Evolutionary conservation across 371 early-diverging fungal species (phyloP).

Genomic region (Lichtheimia corymbifera): DNA sequence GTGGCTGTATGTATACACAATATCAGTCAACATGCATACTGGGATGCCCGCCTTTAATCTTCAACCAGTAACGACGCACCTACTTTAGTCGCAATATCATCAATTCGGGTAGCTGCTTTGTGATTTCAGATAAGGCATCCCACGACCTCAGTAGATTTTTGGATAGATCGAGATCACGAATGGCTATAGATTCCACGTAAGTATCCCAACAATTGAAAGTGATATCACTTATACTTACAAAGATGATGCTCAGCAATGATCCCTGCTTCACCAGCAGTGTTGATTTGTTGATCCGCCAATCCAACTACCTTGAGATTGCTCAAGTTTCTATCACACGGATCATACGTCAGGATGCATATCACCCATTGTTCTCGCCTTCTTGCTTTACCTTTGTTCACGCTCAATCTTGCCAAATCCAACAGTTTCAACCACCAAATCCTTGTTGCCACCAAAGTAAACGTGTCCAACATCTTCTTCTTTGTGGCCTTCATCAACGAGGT

Average conservation of each 20-base stretch:
- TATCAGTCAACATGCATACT: no score
- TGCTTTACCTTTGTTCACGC: constrained; percentile 47
- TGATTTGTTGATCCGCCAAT: constrained; percentile 44
- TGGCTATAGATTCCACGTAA: constrained; percentile 21
- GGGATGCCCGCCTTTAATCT: no score
- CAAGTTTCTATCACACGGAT: constrained; percentile 31
- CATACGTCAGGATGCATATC: no score
- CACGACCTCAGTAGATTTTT: constrained; percentile 64
- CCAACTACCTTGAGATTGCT: constrained; percentile 55
- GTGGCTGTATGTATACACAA: constrained; percentile 1
- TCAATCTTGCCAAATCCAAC: constrained; percentile 81
- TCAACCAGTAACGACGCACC: constrained; percentile 1
- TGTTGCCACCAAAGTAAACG: constrained; percentile 50
- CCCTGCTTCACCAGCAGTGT: constrained; percentile 27
- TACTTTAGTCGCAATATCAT: constrained; percentile 68
- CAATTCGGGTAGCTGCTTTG: constrained; percentile 56
- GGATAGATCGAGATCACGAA: constrained; percentile 77
- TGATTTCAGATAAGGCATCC: constrained; percentile 64
- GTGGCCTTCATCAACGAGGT: constrained; percentile 32
- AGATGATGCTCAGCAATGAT: constrained; percentile 23
- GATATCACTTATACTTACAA: constrained; percentile 16
- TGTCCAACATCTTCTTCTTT: constrained; percentile 34
- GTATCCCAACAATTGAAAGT: not conserved
- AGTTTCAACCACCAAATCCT: constrained; percentile 68
- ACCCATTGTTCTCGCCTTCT: no score